phyloP scores from a whole-genome alignment of 2,329 filamentous ascomycete genomes.

The Alternaria consortialis region DNA sequence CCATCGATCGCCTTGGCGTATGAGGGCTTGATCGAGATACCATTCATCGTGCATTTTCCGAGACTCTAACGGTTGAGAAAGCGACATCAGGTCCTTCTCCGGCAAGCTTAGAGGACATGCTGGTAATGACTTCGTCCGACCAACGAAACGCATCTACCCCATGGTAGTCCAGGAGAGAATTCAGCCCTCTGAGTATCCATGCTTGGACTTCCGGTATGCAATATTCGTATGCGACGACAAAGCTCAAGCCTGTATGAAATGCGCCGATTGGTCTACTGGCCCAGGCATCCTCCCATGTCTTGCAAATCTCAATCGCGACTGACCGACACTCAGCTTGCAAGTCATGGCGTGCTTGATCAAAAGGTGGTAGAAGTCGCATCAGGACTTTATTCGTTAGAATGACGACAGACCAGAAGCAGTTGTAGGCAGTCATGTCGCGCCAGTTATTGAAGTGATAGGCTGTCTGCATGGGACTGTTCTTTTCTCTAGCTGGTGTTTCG shows the following conservation, averaged over 20 bases:
- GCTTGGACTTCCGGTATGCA: slow-evolving; percentile 33
- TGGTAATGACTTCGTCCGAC: slow-evolving; percentile 36
- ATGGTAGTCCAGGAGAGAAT: slow-evolving; percentile 40
- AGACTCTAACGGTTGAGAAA: slow-evolving; percentile 28
- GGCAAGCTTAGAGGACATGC: slow-evolving; percentile 39
- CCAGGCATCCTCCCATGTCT: slow-evolving; percentile 49
- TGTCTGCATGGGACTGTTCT: slow-evolving; percentile 30
- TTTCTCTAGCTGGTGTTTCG: slow-evolving; percentile 31
- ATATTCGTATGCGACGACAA: slow-evolving; percentile 46
- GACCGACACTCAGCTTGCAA: slow-evolving; percentile 40
- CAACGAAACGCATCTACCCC: slow-evolving; percentile 40
- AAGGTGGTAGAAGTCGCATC: slow-evolving; percentile 38
- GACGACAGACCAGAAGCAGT: slow-evolving; percentile 44
- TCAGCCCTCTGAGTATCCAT: slow-evolving; percentile 41
- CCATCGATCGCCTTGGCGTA: neutral
- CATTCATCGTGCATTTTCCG: slow-evolving; percentile 18
- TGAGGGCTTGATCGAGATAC: neutral
- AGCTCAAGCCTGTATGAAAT: slow-evolving; percentile 43
- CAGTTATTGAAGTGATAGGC: slow-evolving; percentile 43
- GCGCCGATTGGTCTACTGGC: slow-evolving; percentile 44
- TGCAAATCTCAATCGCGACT: slow-evolving; percentile 44
- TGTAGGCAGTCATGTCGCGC: slow-evolving; percentile 45
- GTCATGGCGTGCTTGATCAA: slow-evolving; percentile 28
- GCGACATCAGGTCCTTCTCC: slow-evolving; percentile 38
- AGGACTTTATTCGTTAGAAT: slow-evolving; percentile 44